Evolutionary conservation across 495 filamentous ascomycete species (phyloP), one percentile per base, ranked within the genome.

Genomic region (Tuber microsphaerosporum): DNA sequence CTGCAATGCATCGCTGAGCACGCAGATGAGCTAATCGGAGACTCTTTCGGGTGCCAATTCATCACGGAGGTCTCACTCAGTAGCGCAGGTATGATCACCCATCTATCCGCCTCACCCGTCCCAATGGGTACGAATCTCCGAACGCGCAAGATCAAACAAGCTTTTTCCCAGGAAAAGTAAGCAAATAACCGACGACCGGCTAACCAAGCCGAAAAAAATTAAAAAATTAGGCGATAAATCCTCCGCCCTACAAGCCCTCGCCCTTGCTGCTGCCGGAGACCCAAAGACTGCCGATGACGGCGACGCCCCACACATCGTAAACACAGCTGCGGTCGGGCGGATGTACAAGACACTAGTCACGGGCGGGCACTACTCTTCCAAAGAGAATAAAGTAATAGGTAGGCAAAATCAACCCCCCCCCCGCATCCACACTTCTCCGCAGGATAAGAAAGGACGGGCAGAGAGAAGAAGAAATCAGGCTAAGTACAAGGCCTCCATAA

Each of bases 271-370:
- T 12, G 90, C 86, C 71, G 89, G 89, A 71, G 86, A 92, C 79
- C 88, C 91, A 31, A 34, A 34, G 26, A 87, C 87, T 41, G 83
- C 81, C 37, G 75, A 71, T 0, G 75, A 79, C 56, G 81, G 85
- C 14, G 82, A 85, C 69, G 87, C 88, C 9, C 84, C 80, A 1
- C 90, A 92, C 81, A 85, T 90, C 70, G 88, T 87, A 39, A 84
- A 86, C 73, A 87, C 87, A 0, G 85, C 93, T 3, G 87, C 89
- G 74, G 91, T 90, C 2, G 92, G 93, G n/a, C 89, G 92, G 71
- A 91, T 97, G 90, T 88, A 97, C 76, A 97, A 97, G 84, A 90
- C 90, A 0, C 87, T 99, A 2, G 92, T 97, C 41, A 88, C 91
- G 45, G 94, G 95, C 34, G 95, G 96, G 16, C 89, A 88, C 39